A percentile compares a stretch with the other conserved stretches of the same genome.
Evolutionary conservation across 768 basidiomycete genomes (phyloP).

Genomic region (Mycena venus): DNA sequence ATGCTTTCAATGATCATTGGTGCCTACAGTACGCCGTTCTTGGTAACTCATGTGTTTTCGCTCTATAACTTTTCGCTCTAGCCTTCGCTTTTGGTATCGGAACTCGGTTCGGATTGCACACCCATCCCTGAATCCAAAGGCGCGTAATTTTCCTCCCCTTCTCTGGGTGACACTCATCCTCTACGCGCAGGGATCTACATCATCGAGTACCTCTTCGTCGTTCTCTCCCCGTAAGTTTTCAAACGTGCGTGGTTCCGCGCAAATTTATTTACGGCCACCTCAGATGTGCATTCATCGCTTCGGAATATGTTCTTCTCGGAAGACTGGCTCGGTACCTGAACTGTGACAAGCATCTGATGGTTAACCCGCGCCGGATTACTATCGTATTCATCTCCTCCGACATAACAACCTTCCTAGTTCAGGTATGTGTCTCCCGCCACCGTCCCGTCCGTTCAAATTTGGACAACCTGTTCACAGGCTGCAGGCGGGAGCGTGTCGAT

Average conservation of each 20-base stretch:
- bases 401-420: slow-evolving; percentile 75
- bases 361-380: slow-evolving; percentile 65
- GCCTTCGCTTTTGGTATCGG: slow-evolving; percentile 68
- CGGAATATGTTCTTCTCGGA: slow-evolving; percentile 76
- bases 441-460: background rate
- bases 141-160: background rate
- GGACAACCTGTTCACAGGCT: slow-evolving; percentile 48
- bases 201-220: slow-evolving; percentile 69
- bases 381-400: slow-evolving; percentile 73
- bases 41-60: background rate
- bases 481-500: slow-evolving; percentile 62
- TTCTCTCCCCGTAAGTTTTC: slow-evolving; percentile 59
- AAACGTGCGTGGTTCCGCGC: background rate
- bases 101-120: slow-evolving; percentile 67
- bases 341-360: slow-evolving; percentile 60
- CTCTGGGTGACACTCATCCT: background rate
- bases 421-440: slow-evolving; percentile 51
- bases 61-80: background rate
- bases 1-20: slow-evolving; percentile 77
- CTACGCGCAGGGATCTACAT: slow-evolving; percentile 60
- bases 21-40: slow-evolving; percentile 51
- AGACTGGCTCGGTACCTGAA: slow-evolving; percentile 66
- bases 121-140: slow-evolving; percentile 64
- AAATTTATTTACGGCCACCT: background rate
- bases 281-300: slow-evolving; percentile 77